Conservation (phyloP, 2,329 filamentous ascomycete species). For the Didymella glomerata region DNA sequence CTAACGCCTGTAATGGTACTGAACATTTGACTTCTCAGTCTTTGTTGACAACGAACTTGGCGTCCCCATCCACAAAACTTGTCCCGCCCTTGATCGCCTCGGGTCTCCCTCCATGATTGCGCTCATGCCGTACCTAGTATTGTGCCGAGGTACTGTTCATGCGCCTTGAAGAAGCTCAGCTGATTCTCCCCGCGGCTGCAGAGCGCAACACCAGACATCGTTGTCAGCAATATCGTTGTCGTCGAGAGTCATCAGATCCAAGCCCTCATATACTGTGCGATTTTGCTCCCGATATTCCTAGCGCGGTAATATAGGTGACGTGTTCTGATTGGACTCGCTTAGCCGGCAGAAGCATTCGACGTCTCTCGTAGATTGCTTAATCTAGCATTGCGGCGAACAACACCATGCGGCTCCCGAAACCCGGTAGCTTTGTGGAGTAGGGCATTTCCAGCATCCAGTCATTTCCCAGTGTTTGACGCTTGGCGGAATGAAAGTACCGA, state of each 20-base stretch:
- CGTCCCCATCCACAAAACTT: too few relatives aligned
- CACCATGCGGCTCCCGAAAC: slow-evolving; percentile 6
- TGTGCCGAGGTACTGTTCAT: neutral
- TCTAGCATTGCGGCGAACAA: slow-evolving; percentile 8
- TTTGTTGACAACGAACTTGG: too few relatives aligned
- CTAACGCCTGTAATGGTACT: neutral
- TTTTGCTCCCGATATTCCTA: slow-evolving; percentile 10
- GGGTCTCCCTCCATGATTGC: too few relatives aligned
- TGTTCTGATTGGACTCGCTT: slow-evolving; percentile 5
- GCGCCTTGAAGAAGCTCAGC: neutral
- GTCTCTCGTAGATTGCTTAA: slow-evolving; percentile 17
- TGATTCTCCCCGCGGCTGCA: neutral
- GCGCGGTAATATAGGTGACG: slow-evolving; percentile 2
- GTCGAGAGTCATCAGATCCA: neutral
- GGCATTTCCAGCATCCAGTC: neutral
- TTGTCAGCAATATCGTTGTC: neutral
- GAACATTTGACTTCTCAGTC: too few relatives aligned
- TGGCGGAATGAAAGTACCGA: neutral
- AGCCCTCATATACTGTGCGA: neutral
- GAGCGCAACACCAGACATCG: neutral
- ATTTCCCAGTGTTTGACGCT: neutral
- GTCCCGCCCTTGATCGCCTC: too few relatives aligned
- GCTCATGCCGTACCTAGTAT: too few relatives aligned
- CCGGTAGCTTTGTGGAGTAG: neutral
- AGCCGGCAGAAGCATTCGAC: slow-evolving; percentile 5